Evolutionary conservation across 2,329 filamentous ascomycete species (phyloP), one percentile per base, ranked within the genome.

Genomic region (Penicillium sp.): DNA sequence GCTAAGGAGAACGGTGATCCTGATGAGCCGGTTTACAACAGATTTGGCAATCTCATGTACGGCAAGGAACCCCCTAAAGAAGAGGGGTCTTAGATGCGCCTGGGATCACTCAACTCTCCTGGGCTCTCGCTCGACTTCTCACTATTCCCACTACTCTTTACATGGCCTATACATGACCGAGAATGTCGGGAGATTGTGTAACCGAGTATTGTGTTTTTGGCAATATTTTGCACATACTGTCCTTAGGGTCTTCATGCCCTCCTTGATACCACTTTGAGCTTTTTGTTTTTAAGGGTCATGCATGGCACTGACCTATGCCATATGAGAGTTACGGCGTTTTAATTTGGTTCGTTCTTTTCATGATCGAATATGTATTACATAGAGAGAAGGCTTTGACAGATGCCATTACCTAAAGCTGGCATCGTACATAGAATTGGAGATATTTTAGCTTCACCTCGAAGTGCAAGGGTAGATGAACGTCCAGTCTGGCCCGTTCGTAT

Each of bases 11-110:
- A 63, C 33, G 68, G 70, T 4, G 68, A 66, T 33, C 63, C 62
- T 6, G 65, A 68, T 22, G 65, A 63, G 44, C 73, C 74, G 13
- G 62, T 75, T 13, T 77, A 77, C 56, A 75, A 77, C 49, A 63
- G 71, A 39, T 77, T 70, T 53, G 75, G 75, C 3, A 70, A 67
- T 33, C 55, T 76, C 19, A 64, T 76, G 55, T 68, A 70, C 48
- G 74, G 74, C 16, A 74, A 73, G 49, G 67, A 70, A 22, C 10
- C 19, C 1, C 39, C 39, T 14, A 19, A 5, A 13, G 9, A 10
- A 21, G 19, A 22, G 39, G 19, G 21, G 19, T 22, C 19, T 6
- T 41, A 41, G 4, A 19, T 13, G 39, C 19, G 39, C 11, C 39
- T 41, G 39, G 39, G 39, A 21, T 14, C 10, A 41, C 19, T 41